These are phyloP conservation scores for Circinella minor DNA, from an alignment of 371 early-diverging fungal genomes.

Conservation along the genomic window DNA sequence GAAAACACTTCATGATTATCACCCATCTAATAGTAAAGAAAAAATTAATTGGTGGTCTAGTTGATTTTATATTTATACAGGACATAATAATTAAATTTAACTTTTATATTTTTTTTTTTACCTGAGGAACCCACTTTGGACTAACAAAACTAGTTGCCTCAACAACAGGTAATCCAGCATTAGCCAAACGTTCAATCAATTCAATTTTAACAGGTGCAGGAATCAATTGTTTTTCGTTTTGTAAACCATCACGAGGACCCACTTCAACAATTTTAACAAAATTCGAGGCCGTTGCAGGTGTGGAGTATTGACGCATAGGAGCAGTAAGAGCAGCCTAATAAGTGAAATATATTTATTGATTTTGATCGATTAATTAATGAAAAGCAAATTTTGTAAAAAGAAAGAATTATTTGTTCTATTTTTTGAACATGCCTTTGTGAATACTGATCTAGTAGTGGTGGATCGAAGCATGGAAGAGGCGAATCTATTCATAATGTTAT, in stretches of 20 bases:
- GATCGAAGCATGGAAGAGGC: slow-evolving; percentile 5
- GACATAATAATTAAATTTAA: no score
- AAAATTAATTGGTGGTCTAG: no score
- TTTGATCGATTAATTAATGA: not conserved
- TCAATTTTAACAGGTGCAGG: slow-evolving; percentile 82
- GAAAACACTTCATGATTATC: slow-evolving; percentile 82
- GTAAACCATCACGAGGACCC: slow-evolving; percentile 97
- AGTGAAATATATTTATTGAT: not conserved
- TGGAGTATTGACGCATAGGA: slow-evolving; percentile 11
- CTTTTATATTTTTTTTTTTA: slow-evolving; percentile 39
- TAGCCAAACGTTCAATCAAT: slow-evolving; percentile 82
- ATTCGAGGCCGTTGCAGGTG: slow-evolving; percentile 16
- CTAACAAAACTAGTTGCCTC: slow-evolving; percentile 97
- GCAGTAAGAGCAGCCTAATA: not conserved
- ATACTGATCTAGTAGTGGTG: not conserved
- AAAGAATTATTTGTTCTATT: not conserved
- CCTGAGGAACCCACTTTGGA: slow-evolving; percentile 98
- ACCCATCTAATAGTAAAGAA: slow-evolving; percentile 68
- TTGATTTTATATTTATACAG: no score
- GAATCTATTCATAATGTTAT: not conserved
- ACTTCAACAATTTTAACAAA: slow-evolving; percentile 89
- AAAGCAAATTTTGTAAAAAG: no score
- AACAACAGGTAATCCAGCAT: slow-evolving; percentile 85
- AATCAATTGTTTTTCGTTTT: slow-evolving; percentile 90
- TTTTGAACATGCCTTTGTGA: not conserved